Evolutionary conservation across 106 monocot species (phyloP).

Genomic region (Apostasia ramifera): DNA sequence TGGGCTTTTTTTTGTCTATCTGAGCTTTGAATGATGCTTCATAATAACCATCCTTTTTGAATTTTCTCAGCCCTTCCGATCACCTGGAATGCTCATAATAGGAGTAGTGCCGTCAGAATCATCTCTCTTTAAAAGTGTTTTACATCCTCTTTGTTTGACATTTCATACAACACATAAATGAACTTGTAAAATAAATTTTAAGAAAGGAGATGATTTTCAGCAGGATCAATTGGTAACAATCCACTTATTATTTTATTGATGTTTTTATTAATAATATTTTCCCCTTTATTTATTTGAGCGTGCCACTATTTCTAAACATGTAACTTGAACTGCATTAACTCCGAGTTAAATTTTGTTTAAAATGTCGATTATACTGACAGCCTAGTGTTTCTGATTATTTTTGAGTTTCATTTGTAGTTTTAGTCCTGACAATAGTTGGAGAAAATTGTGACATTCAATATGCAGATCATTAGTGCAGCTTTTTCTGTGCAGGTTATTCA

Average conservation of each 20-base stretch:
- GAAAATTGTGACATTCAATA: background rate
- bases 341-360: too few relatives aligned
- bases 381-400: background rate
- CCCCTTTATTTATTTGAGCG: too few relatives aligned
- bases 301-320: too few relatives aligned
- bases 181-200: constrained; percentile 85
- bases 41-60: background rate
- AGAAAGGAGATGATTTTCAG: constrained; percentile 94
- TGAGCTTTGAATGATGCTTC: background rate
- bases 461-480: background rate
- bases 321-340: too few relatives aligned
- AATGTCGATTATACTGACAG: too few relatives aligned
- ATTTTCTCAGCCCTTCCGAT: constrained; percentile 79
- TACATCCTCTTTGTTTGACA: constrained; percentile 80
- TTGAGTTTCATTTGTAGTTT: background rate
- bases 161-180: constrained; percentile 70
- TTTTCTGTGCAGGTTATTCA: constrained; percentile 69
- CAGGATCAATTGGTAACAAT: constrained; percentile 87
- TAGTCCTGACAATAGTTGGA: background rate
- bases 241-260: background rate
- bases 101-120: constrained; percentile 88
- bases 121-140: constrained; percentile 90
- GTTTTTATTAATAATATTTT: background rate
- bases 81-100: constrained; percentile 70
- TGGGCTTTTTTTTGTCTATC: too few relatives aligned